phyloP scores from a whole-genome alignment of 768 basidiomycete genomes.

The Lepiota subincarnata region DNA sequence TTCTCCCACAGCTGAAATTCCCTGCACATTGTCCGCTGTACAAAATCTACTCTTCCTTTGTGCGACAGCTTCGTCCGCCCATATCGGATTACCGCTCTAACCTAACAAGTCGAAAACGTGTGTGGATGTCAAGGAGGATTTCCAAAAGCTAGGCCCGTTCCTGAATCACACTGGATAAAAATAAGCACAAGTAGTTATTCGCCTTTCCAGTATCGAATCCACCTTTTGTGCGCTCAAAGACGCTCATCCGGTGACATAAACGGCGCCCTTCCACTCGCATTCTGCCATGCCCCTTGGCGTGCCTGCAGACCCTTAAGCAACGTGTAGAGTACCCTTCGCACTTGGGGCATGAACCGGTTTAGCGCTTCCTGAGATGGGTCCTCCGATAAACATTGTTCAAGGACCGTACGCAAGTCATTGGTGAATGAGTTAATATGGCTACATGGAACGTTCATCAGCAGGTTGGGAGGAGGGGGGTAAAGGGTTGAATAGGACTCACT shows the following conservation, averaged over 20 bases:
- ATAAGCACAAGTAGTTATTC: neutral
- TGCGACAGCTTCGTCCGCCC: neutral
- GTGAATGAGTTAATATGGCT: slow-evolving; percentile 68
- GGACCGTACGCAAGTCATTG: slow-evolving; percentile 54
- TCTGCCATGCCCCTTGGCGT: slow-evolving; percentile 58
- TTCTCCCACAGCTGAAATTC: slow-evolving; percentile 5
- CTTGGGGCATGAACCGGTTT: slow-evolving; percentile 73
- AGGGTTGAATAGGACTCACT: slow-evolving; percentile 40
- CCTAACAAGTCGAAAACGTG: neutral
- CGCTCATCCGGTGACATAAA: slow-evolving; percentile 7
- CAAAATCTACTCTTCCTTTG: neutral
- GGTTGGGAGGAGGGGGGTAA: neutral
- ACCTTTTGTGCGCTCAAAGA: slow-evolving; percentile 3
- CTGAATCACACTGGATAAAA: neutral
- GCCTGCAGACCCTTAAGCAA: slow-evolving; percentile 79
- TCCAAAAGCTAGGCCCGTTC: neutral
- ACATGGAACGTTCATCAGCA: neutral
- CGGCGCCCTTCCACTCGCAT: slow-evolving; percentile 12
- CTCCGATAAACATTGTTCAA: slow-evolving; percentile 67
- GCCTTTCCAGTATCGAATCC: neutral
- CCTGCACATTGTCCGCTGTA: neutral
- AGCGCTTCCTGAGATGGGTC: slow-evolving; percentile 73
- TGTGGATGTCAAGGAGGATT: neutral
- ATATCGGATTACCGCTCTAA: neutral
- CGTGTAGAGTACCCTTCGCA: slow-evolving; percentile 76